These are phyloP conservation scores for Astrothelium subdiscretum DNA, from an alignment of 495 filamentous ascomycete genomes.

Conservation along the genomic window DNA sequence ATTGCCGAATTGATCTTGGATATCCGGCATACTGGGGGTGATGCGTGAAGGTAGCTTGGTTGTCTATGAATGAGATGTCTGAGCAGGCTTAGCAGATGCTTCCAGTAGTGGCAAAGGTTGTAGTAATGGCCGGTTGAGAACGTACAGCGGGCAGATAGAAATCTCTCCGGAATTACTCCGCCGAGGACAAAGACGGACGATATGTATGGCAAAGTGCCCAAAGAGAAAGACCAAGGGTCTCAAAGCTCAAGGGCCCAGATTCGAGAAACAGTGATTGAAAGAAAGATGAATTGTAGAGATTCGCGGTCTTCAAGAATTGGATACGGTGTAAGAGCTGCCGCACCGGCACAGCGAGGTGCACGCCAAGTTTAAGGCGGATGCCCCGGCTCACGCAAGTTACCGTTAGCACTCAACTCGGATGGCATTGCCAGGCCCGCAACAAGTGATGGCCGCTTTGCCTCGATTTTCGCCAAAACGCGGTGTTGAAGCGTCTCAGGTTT, in stretches of 20 bases:
- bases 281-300: not conserved
- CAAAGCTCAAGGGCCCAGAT: no score
- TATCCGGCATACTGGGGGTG: not conserved
- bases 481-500: not conserved
- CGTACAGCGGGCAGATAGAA: not conserved
- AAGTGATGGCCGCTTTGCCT: not conserved
- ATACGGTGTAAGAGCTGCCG: not conserved
- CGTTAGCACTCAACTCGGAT: not conserved
- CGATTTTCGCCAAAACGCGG: not conserved
- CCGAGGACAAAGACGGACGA: not conserved
- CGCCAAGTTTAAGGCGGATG: not conserved
- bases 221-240: not conserved
- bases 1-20: constrained; percentile 2
- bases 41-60: not conserved
- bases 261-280: not conserved
- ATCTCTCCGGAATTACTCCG: not conserved
- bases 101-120: not conserved
- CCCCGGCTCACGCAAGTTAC: not conserved
- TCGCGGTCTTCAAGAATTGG: not conserved
- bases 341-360: not conserved
- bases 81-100: not conserved
- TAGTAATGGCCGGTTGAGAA: not conserved
- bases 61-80: not conserved
- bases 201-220: not conserved
- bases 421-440: not conserved